A percentile compares a stretch with the other conserved stretches of the same genome.
Conservation (phyloP, 306 rosid species). For the Begonia masoniana region DNA sequence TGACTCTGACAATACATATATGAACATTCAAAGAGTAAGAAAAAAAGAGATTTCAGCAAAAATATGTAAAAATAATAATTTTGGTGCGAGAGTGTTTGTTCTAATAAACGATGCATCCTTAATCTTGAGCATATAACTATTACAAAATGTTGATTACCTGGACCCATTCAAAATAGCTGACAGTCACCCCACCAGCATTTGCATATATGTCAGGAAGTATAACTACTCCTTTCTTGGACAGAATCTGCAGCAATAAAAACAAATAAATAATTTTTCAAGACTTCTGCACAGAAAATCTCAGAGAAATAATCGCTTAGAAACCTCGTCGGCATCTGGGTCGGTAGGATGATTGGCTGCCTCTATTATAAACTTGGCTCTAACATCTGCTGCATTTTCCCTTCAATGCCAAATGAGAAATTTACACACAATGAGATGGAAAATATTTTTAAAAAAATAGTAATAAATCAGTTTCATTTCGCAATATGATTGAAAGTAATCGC, state of each 20-base stretch:
- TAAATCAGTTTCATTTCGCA: no score
- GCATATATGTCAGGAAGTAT: constrained; percentile 46
- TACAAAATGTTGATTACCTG: constrained; percentile 22
- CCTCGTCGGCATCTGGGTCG: constrained; percentile 55
- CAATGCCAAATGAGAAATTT: background rate
- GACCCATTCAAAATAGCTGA: constrained; percentile 59
- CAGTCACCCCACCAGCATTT: constrained; percentile 47
- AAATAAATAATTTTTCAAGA: background rate
- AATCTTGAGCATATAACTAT: background rate
- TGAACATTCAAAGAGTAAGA: background rate
- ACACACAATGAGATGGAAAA: background rate
- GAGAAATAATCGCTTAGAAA: constrained; percentile 4
- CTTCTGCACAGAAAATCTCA: no score
- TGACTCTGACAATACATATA: background rate
- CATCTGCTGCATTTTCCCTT: constrained; percentile 42
- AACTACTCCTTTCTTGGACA: constrained; percentile 45
- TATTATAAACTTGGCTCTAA: constrained; percentile 38
- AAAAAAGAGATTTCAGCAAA: background rate
- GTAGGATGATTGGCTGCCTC: constrained; percentile 63
- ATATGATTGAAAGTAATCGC: no score
- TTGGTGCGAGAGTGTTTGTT: no score
- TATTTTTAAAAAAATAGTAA: no score
- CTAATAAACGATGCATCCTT: no score
- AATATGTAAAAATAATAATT: no score
- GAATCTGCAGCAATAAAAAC: constrained; percentile 24